Evolutionary conservation across 176 grass and related monocot genomes (phyloP), one percentile per base, ranked within the genome.

Genomic region (Triticum turgidum): DNA sequence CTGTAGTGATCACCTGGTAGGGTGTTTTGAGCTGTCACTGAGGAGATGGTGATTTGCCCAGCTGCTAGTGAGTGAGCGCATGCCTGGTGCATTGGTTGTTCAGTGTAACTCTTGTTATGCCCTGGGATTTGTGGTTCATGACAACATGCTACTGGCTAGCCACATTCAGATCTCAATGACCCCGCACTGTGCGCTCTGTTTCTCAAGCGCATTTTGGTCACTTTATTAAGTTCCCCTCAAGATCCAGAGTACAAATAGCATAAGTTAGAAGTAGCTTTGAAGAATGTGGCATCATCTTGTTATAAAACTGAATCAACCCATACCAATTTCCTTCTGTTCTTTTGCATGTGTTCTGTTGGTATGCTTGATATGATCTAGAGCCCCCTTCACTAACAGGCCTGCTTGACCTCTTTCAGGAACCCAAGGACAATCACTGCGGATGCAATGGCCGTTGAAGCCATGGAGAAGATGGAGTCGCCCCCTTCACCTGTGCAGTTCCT

Each of bases 401-500:
- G 14, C 68, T 47, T 68, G 20, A 45, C 79, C n/a, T 21, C 9
- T 33, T 9, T n/a, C 85, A 99, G 89, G 73, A 91, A 88, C 65
- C 97, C 97, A 45, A 98, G 94, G 81, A 92, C 94, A 69, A 98
- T 96, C 56, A 92, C 79, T 5, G 84, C 92, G 11, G 92, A 96
- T 73, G 97, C 88, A 72, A 98, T 96, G 97, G 92, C 94, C 5
- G 90, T 94, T 17, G 82, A 94, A 81, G 93, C 94, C 21, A 98
- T 98, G 97, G 90, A 88, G 89, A 91, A 81, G 80, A 98, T 98
- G 93, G 96, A 98, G 58, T 92, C 88, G 5, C 91, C 93, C 14
- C 93, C 93, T 75, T 99, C 97, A 66, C 87, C 94, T 15, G 97
- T 99, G 68, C 97, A 96, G 82, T 99, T 96, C 80, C 91, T 99